Evolutionary conservation across 805 yeast genomes (phyloP).

Genomic region (Metschnikowia lochheadii): DNA sequence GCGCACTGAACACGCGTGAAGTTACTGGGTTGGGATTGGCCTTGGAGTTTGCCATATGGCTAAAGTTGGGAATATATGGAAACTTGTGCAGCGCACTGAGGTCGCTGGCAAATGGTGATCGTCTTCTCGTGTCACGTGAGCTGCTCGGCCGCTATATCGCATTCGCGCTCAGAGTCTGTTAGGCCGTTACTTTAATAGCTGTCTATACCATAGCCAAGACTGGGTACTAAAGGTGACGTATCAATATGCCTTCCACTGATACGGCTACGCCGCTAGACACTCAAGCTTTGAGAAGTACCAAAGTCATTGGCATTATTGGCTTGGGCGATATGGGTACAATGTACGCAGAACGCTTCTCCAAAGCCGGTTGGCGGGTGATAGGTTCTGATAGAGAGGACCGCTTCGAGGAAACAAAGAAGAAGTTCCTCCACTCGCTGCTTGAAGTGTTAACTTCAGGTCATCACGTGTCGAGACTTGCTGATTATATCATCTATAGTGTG

Average conservation of each 20-base stretch:
- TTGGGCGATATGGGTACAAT: conserved; percentile 95
- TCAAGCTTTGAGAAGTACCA: conserved; percentile 21
- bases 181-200: too few relatives aligned
- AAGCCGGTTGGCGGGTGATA: conserved; percentile 84
- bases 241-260: neutral
- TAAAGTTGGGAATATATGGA: neutral
- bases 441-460: conserved; percentile 75
- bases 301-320: conserved; percentile 85
- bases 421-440: conserved; percentile 43
- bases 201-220: too few relatives aligned
- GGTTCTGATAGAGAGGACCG: conserved; percentile 81
- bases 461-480: conserved; percentile 73
- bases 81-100: neutral
- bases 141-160: neutral
- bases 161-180: neutral
- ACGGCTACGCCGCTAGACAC: neutral
- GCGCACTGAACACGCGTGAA: conserved; percentile 71
- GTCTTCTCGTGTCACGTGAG: conserved; percentile 1
- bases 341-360: conserved; percentile 73
- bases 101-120: neutral
- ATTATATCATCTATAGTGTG: conserved; percentile 83
- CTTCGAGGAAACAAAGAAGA: conserved; percentile 43
- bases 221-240: too few relatives aligned
- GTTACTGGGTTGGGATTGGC: neutral
- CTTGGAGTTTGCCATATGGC: neutral